Evolutionary conservation across 1,139 yeast genomes (phyloP), one percentile per base, ranked within the genome.

Genomic region (Geotrichum europaeum): DNA sequence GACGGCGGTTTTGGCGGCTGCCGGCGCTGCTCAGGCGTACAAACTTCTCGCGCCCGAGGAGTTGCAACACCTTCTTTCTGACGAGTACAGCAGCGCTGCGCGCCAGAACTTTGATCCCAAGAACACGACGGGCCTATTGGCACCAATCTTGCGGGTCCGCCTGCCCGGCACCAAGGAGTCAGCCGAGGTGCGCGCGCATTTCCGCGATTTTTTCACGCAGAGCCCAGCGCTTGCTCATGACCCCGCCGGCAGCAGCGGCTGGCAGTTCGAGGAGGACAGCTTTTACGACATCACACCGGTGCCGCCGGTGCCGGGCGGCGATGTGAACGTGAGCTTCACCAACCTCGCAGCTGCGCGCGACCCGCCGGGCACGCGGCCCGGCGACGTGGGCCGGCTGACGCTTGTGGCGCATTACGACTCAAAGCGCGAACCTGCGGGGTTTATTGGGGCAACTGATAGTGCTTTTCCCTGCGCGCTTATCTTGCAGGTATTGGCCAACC

Each of bases 381-480:
- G 68, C 1, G 65, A 66, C 1, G 66, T 71, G 5, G 71, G 71
- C 15, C 71, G 78, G 49, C 65, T 81, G 28, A 76, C 80, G 0
- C 65, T 81, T 2, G 81, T 81, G 1, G 86, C 84, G 0, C 87
- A 83, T 67, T 83, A 81, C 64, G 87, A 83, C 67, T 77, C 84
- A 2, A 75, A 81, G 64, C 62, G 73, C 4, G 69, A 69, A 13
- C 84, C 84, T 0, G 72, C 72, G n/a, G 85, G 85, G 3, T 82
- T 83, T 58, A 72, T 82, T 52, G 87, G 87, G 1, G 87, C 85
- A 1, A 80, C 76, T 50, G 87, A 83, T 67, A 79, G 84, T 61
- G 85, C 84, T 2, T 83, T 78, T 0, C 82, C 86, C 0, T 82
- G 86, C 68, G 83, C 82, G 0, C 72, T 83, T 28, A 67, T 83